Evolutionary conservation across 2,329 filamentous ascomycete genomes (phyloP).

Genomic region (Diplocarpon rosae): DNA sequence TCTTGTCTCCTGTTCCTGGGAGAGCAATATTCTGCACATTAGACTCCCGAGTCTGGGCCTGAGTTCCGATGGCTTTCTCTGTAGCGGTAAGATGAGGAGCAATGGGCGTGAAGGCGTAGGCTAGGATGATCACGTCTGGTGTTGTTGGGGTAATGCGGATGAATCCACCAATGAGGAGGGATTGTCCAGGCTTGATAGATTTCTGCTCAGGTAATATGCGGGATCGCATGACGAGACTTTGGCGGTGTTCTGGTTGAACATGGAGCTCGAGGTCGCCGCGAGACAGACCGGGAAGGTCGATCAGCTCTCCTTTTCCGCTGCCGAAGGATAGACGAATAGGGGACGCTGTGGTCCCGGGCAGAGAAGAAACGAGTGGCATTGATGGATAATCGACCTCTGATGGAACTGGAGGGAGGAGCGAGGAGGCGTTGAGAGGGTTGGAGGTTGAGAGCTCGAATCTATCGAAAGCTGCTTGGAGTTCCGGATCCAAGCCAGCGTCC

Average conservation of each 20-base stretch:
- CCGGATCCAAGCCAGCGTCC: constrained; percentile 7
- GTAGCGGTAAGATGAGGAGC: constrained; percentile 66
- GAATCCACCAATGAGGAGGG: constrained; percentile 73
- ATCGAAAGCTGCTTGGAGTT: constrained; percentile 2
- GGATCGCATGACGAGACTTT: constrained; percentile 65
- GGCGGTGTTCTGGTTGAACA: constrained; percentile 54
- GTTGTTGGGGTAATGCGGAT: constrained; percentile 74
- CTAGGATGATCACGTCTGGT: constrained; percentile 54
- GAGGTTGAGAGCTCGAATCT: constrained; percentile 9
- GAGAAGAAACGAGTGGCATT: constrained; percentile 75
- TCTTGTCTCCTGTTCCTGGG: constrained; percentile 44
- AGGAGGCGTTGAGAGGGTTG: constrained; percentile 19
- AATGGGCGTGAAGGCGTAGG: constrained; percentile 81
- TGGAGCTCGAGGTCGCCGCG: constrained; percentile 62
- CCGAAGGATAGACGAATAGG: constrained; percentile 91
- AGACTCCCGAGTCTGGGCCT: constrained; percentile 49
- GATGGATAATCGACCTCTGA: constrained; percentile 64
- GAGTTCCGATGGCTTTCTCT: constrained; percentile 66
- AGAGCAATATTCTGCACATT: constrained; percentile 53
- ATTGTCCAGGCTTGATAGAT: constrained; percentile 64
- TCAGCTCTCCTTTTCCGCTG: constrained; percentile 74
- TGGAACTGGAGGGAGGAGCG: constrained; percentile 67
- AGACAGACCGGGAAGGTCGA: constrained; percentile 80
- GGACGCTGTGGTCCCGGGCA: constrained; percentile 89
- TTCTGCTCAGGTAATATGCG: constrained; percentile 64